A percentile compares a stretch with the other conserved stretches of the same genome.
phyloP scores from a whole-genome alignment of 352 stramenopile species.

The Phytophthora podocarpi region DNA sequence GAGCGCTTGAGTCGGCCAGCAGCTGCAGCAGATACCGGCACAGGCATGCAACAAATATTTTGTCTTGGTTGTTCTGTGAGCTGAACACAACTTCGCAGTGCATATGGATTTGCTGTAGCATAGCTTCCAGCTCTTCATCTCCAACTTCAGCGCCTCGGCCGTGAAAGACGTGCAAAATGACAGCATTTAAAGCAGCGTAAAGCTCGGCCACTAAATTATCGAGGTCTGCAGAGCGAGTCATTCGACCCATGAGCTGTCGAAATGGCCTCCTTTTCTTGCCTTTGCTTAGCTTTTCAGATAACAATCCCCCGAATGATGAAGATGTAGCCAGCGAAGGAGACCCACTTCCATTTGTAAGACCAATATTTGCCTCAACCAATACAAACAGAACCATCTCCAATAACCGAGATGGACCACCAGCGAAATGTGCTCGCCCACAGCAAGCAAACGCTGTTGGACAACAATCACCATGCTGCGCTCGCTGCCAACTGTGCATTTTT shows the following conservation, averaged over 20 bases:
- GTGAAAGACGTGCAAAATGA: constrained; percentile 68
- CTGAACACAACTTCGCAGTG: constrained; percentile 66
- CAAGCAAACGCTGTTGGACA: constrained; percentile 56
- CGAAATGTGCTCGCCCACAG: constrained; percentile 60
- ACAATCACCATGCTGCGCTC: constrained; percentile 63
- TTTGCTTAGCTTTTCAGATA: constrained; percentile 62
- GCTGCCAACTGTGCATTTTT: constrained; percentile 77
- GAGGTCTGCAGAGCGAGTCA: constrained; percentile 61
- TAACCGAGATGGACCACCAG: constrained; percentile 50
- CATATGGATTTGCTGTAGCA: constrained; percentile 63
- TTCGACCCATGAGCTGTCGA: constrained; percentile 52
- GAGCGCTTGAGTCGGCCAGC: constrained; percentile 37
- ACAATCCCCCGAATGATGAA: constrained; percentile 53
- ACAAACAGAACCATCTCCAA: constrained; percentile 71
- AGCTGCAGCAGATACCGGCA: constrained; percentile 69
- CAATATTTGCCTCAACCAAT: constrained; percentile 50
- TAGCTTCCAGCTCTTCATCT: constrained; percentile 52
- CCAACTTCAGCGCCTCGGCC: constrained; percentile 54
- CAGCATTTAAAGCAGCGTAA: constrained; percentile 56
- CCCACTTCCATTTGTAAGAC: constrained; percentile 19
- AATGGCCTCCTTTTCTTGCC: constrained; percentile 58
- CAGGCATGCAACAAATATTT: constrained; percentile 66
- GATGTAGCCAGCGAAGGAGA: constrained; percentile 18
- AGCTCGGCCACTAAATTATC: constrained; percentile 57
- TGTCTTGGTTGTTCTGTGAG: constrained; percentile 58